These are phyloP conservation scores for Boletus semigastroideus DNA, from an alignment of 1,284 basidiomycete species.

Conservation along the genomic window DNA sequence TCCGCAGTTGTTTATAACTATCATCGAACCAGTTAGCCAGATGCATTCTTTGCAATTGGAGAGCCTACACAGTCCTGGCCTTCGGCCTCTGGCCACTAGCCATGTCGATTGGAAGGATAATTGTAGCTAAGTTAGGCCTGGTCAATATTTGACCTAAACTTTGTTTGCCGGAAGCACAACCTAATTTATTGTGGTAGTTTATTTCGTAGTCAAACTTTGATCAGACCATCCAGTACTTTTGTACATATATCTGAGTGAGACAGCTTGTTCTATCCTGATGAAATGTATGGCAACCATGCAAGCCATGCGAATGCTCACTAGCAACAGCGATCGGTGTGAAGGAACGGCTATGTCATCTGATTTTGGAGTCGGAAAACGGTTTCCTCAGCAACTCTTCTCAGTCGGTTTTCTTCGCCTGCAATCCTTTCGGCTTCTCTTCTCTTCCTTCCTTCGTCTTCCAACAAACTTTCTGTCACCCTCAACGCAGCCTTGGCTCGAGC, in stretches of 20 bases:
- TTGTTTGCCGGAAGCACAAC: too few relatives aligned
- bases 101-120: slow-evolving; percentile 24
- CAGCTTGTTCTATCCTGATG: slow-evolving; percentile 12
- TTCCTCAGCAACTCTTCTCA: slow-evolving; percentile 53
- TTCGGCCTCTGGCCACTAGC: slow-evolving; percentile 37
- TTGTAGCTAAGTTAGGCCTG: too few relatives aligned
- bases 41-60: background rate
- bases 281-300: background rate
- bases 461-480: slow-evolving; percentile 50
- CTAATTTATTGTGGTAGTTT: too few relatives aligned
- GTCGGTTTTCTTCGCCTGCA: slow-evolving; percentile 49
- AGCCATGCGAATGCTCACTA: background rate
- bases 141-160: slow-evolving; percentile 4
- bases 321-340: too few relatives aligned
- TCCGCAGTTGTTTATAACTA: slow-evolving; percentile 73
- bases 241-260: background rate
- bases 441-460: slow-evolving; percentile 59
- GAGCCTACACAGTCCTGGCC: slow-evolving; percentile 56
- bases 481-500: slow-evolving; percentile 52
- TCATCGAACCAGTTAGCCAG: slow-evolving; percentile 10
- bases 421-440: slow-evolving; percentile 57
- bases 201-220: too few relatives aligned
- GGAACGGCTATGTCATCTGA: slow-evolving; percentile 8
- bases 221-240: background rate
- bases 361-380: slow-evolving; percentile 27